Evolutionary conservation across 176 grass and related monocot species (phyloP).

Genomic region (Oryza coarctata): DNA sequence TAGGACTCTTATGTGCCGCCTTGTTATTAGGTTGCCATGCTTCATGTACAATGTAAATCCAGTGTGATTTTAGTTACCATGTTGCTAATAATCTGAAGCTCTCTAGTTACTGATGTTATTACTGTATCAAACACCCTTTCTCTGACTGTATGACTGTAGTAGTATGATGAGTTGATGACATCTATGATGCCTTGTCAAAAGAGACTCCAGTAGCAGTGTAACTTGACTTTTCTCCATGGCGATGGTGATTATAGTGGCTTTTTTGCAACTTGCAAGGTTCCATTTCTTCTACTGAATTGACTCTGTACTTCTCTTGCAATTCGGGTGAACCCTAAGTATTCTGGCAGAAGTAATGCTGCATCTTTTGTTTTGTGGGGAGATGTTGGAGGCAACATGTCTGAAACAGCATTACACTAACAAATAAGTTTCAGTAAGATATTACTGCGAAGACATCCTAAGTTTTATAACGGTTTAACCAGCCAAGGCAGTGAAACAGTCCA

Average conservation of each 20-base stretch:
- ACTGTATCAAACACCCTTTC: not conserved
- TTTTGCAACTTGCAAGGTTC: not conserved
- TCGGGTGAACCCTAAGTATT: not conserved
- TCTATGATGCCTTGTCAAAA: conserved; percentile 10
- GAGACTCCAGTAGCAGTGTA: conserved; percentile 27
- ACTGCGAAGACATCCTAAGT: too few relatives aligned
- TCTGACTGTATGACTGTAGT: conserved; percentile 31
- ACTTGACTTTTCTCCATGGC: conserved; percentile 8
- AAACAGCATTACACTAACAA: too few relatives aligned
- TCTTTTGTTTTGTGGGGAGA: not conserved
- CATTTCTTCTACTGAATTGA: not conserved
- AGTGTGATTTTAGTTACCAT: conserved; percentile 48
- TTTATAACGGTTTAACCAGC: not conserved
- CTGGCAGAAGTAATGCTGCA: not conserved
- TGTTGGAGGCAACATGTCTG: too few relatives aligned
- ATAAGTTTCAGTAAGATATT: too few relatives aligned
- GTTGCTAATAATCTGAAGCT: conserved; percentile 49
- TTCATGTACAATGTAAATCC: conserved; percentile 59
- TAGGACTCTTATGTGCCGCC: conserved; percentile 27
- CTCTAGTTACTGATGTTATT: conserved; percentile 44
- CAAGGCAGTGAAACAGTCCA: not conserved
- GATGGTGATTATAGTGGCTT: conserved; percentile 27
- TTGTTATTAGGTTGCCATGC: conserved; percentile 43
- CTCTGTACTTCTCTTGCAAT: not conserved
- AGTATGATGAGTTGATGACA: not conserved